Conservation (phyloP, 345 rosid genomes). For the Brassica incana region DNA sequence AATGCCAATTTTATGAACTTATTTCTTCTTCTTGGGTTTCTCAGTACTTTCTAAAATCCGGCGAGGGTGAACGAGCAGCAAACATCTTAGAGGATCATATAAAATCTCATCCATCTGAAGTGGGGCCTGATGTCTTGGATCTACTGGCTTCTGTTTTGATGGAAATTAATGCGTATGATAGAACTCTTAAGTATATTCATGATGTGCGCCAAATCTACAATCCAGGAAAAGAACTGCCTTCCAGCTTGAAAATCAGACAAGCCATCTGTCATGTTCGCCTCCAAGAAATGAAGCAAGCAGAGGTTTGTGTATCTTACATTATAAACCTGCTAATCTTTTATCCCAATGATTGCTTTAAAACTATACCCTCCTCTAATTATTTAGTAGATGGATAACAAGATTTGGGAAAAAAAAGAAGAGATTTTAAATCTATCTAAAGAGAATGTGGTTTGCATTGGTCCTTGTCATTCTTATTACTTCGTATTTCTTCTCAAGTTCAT, state of each 20-base stretch:
- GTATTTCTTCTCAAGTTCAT: slow-evolving; percentile 16
- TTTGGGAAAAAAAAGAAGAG: background rate
- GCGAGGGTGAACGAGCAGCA: slow-evolving; percentile 61
- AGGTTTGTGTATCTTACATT: slow-evolving; percentile 50
- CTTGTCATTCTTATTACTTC: background rate
- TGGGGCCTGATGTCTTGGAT: slow-evolving; percentile 59
- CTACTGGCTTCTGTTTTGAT: slow-evolving; percentile 66
- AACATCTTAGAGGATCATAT: slow-evolving; percentile 69
- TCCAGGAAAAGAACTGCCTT: slow-evolving; percentile 56
- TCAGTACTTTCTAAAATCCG: slow-evolving; percentile 69
- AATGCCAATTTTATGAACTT: background rate
- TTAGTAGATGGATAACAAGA: background rate
- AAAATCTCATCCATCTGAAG: slow-evolving; percentile 53
- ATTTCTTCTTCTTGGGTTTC: slow-evolving; percentile 10
- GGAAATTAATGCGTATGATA: slow-evolving; percentile 62
- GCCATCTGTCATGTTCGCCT: slow-evolving; percentile 81
- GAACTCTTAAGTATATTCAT: slow-evolving; percentile 69
- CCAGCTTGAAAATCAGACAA: slow-evolving; percentile 66
- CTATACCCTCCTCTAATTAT: background rate
- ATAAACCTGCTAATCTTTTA: background rate
- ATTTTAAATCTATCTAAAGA: background rate
- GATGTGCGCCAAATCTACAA: slow-evolving; percentile 42
- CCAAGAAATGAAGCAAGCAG: slow-evolving; percentile 70
- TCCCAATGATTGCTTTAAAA: slow-evolving; percentile 7
- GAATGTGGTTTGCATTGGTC: slow-evolving; percentile 4